Evolutionary conservation across 345 rosid genomes (phyloP), one percentile per base, ranked within the genome.

Genomic region (Mercurialis annua): DNA sequence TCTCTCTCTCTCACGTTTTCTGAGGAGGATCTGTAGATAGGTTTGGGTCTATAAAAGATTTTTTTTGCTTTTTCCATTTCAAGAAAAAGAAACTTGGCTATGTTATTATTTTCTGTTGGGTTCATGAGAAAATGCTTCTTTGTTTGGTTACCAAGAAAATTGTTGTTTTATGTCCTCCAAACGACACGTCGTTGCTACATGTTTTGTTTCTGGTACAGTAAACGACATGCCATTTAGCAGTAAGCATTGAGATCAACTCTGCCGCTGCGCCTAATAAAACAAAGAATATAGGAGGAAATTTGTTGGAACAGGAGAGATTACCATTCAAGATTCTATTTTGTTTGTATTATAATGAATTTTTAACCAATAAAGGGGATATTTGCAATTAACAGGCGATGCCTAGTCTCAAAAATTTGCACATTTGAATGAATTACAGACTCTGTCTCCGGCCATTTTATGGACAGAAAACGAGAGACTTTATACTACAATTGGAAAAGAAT

Each of bases 401-500:
- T 21, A 8, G 49, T 38, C 34, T 51, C 26, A 43, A 20, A 20
- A 30, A 20, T 24, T 36, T 40, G 44, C 44, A 33, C 17, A 11
- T 18, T 27, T 59, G 23, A 50, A 1, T 29, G 54, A 21, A 49
- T 15, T 40, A 38, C 65, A 48, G 29, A 56, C 29, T 42, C 43
- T 55, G 67, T 54, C 23, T 18, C 44, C 63, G 5, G 26, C 38
- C 30, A 57, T 42, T 55, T n/a, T 33, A 38, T n/a, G 58, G 46
- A 63, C 36, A 47, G 63, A 10, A 29, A 0, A 34, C 59, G 24
- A 44, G n/a, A 31, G 34, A 29, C 47, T 36, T 40, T 47, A 12
- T n/a, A 64, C 53, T 20, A 2, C n/a, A 47, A 27, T 47, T 64
- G 56, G 14, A 53, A 58, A 34, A 43, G 61, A 72, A 59, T 65